Base-by-base conservation (phyloP, 2,329 filamentous ascomycete species). In the Neofusicoccum sp. region DNA sequence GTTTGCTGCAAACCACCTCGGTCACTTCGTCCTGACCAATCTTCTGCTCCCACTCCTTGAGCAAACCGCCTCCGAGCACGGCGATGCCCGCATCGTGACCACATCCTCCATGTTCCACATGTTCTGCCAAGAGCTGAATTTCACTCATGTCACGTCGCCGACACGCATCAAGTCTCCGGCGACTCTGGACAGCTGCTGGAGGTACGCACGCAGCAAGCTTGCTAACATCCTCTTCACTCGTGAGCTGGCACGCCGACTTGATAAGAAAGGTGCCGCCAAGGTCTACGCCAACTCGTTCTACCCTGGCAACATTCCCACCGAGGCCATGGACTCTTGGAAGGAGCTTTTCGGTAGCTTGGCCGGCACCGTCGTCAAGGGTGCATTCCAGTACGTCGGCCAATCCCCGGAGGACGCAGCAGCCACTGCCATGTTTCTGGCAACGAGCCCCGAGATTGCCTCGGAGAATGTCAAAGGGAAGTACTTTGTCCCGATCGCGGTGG, bases 401-500 rank as follows among this genome's bases (percentile, higher is more conserved):
- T 69, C 63, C 31, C 44, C 49, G 16, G 56, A 65, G 44, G 70
- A 73, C 53, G 72, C 64, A 24, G 71, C 71, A 41, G 65, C 70
- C 8, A 72, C 68, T 6, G 70, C 67, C 9, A 45, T 75, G 33
- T 74, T 68, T 65, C 62, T 74, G 33, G 68, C 68, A 16, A 51
- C 71, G 11, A 70, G 67, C 59, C 51, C 48, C 1, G 66, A 69
- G 12, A 64, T 74, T 5, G 56, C 44, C 11, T 61, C 63, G 16
- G 56, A 63, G 16, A 57, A 67, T 9, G 34, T 65, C 14, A 67
- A 67, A 33, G 76, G 74, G 1, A 65, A 65, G 43, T 78, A 76
- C 57, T 78, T 76, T 53, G 69, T 75, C 44, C 75, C 76, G 7
- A 68, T 76, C 40, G 75, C 70, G 4, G 68, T 63, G n/a, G 60